Evolutionary conservation across 1,284 basidiomycete species (phyloP), one percentile per base, ranked within the genome.

Genomic region (Cutaneotrichosporon sp.): DNA sequence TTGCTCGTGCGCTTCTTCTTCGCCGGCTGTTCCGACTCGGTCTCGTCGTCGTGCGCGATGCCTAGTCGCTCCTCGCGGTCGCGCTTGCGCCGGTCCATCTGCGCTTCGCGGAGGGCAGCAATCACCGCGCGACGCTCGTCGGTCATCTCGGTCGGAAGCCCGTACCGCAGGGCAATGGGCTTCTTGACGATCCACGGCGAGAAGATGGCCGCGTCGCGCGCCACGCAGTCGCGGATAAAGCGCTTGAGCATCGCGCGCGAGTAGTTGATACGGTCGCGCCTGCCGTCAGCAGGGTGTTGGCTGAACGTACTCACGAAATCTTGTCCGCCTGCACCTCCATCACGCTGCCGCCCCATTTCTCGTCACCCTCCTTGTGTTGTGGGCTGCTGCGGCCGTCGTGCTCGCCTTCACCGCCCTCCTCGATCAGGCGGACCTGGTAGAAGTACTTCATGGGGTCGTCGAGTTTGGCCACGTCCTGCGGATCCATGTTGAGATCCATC

Each of bases 241-340:
- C 94, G 90, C 67, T 94, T 91, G 31, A 99, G 85, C 70, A 98
- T 95, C 16, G 94, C 93, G 77, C 97, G 97, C 47, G 92, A 95
- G 80, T 97, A 98, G 22, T 91, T 88, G 36, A 95, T 84, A 60
- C 95, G 90, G 77, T 99, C 95, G 64, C 95, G 92, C 74, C 91
- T 95, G 68, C n/a, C 25, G 60, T 58, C 29, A 64, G 52, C 27
- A 18, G 11, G 20, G 8, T 4, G 24, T 24, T 18, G 20, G 9
- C n/a, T n/a, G n/a, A n/a, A 0, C 10, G 0, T 27, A 81, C 84
- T 59, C 72, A 90, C 92, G 89, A 90, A 84, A 95, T 89, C 69
- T 85, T 84, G 60, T 84, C 82, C 65, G 88, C 89, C 63, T 87
- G 86, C 5, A 92, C 90, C 73, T 94, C 91, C 82, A 93, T 88